These are phyloP conservation scores for Gentiana straminea DNA, from an alignment of 257 asterid species.

Conservation along the genomic window DNA sequence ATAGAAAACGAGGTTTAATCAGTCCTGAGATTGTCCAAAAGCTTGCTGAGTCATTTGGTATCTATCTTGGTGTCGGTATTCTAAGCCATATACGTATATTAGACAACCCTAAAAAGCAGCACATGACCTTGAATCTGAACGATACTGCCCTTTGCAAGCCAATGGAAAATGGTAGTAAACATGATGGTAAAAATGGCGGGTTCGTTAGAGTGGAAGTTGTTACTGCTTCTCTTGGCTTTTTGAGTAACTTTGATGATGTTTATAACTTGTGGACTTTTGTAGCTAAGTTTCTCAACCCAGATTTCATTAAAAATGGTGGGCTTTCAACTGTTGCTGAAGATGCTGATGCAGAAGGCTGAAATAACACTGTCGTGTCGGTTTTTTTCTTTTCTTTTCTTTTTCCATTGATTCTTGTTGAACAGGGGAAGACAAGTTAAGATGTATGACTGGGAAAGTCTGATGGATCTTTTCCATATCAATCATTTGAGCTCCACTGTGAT, in stretches of 20 bases:
- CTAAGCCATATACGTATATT: conserved; percentile 74
- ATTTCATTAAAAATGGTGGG: conserved; percentile 60
- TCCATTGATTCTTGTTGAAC: conserved; percentile 15
- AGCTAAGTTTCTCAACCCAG: conserved; percentile 82
- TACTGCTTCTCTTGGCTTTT: conserved; percentile 89
- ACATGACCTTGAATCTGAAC: conserved; percentile 39
- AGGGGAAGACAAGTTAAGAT: conserved; percentile 9
- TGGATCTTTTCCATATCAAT: too few species aligned
- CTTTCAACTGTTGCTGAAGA: conserved; percentile 75
- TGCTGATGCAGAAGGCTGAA: conserved; percentile 32
- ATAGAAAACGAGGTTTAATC: conserved; percentile 59
- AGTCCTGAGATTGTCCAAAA: conserved; percentile 82
- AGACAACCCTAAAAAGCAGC: conserved; percentile 51
- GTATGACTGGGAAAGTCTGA: too few species aligned
- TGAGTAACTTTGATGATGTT: conserved; percentile 89
- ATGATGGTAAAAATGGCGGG: conserved; percentile 51
- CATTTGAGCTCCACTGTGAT: background rate
- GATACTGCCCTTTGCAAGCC: conserved; percentile 88
- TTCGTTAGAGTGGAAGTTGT: conserved; percentile 90
- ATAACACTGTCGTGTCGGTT: conserved; percentile 1
- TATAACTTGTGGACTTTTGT: conserved; percentile 93
- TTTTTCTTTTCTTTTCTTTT: conserved; percentile 7
- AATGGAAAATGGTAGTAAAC: conserved; percentile 70
- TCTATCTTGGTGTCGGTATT: conserved; percentile 82
- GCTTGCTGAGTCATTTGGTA: conserved; percentile 63